Conservation (phyloP, 306 rosid genomes). For the Vigna mungo region DNA sequence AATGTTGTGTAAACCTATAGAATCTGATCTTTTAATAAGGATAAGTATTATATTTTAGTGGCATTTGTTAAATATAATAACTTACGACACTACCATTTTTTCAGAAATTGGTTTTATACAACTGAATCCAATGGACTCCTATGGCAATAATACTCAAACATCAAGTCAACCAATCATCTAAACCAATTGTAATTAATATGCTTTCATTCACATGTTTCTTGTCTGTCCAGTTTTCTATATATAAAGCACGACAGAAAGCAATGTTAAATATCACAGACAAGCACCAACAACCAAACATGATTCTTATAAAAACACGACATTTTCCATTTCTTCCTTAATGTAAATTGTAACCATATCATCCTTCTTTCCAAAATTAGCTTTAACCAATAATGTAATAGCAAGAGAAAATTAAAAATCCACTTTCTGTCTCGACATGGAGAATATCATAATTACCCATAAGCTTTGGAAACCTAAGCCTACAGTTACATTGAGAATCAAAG, state of each 20-base stretch:
- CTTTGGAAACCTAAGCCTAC: constrained; percentile 18
- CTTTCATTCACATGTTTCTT: constrained; percentile 9
- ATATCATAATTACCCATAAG: constrained; percentile 1
- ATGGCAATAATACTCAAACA: not conserved
- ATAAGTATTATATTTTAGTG: constrained; percentile 9
- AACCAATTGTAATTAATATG: not conserved
- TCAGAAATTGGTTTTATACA: not conserved
- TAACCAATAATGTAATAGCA: constrained; percentile 1
- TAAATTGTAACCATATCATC: not conserved
- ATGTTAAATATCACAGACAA: not conserved
- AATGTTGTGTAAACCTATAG: not conserved
- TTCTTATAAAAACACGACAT: constrained; percentile 4
- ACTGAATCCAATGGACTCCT: constrained; percentile 15
- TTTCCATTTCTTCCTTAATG: constrained; percentile 7
- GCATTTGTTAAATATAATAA: constrained; percentile 19
- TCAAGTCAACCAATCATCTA: constrained; percentile 27
- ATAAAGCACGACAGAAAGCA: not conserved
- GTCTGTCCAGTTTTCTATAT: constrained; percentile 18
- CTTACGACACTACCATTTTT: not conserved
- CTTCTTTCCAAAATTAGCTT: constrained; percentile 25
- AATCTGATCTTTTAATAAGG: constrained; percentile 13
- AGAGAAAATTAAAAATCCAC: not conserved
- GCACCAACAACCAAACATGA: constrained; percentile 29
- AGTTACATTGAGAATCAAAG: constrained; percentile 13
- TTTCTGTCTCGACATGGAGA: not conserved